A percentile compares a stretch with the other conserved stretches of the same genome.
Evolutionary conservation across 345 rosid genomes (phyloP).

Genomic region (Xanthoceras sorbifolium): DNA sequence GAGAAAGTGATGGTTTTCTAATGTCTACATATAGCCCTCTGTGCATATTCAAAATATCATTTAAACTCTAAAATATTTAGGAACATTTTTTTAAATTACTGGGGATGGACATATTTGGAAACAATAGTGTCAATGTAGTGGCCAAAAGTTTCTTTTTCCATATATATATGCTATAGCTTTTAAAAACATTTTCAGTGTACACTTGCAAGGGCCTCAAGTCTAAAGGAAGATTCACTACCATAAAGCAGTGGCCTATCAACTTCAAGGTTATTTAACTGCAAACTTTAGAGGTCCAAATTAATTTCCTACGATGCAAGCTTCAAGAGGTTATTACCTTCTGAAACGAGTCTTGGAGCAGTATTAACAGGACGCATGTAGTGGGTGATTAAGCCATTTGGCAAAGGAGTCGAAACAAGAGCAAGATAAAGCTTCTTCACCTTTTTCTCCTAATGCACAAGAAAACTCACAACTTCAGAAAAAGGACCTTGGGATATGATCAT

Average conservation of each 20-base stretch:
- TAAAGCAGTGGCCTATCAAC: not conserved
- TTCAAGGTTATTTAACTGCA: not conserved
- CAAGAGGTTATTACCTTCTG: conserved; percentile 54
- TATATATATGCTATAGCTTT: not conserved
- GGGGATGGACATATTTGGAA: not conserved
- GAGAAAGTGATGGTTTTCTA: not conserved
- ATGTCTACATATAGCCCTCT: not conserved
- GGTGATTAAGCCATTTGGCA: conserved; percentile 70
- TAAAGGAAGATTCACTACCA: conserved; percentile 3
- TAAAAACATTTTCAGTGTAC: not conserved
- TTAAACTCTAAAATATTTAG: not conserved
- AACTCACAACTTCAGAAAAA: not conserved
- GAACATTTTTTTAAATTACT: no score
- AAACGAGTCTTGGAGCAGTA: conserved; percentile 81
- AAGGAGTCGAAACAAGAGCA: conserved; percentile 83
- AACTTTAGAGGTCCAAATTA: conserved; percentile 3
- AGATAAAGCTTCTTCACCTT: conserved; percentile 84
- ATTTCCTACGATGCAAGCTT: conserved; percentile 6
- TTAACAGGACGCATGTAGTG: conserved; percentile 92
- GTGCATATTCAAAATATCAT: not conserved
- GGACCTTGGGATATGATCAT: not conserved
- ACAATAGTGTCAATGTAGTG: not conserved
- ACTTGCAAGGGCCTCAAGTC: not conserved
- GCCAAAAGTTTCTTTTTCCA: conserved; percentile 7
- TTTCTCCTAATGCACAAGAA: conserved; percentile 50